Base-by-base conservation (phyloP, 1,284 basidiomycete genomes). In the Vanrija pseudolonga region DNA sequence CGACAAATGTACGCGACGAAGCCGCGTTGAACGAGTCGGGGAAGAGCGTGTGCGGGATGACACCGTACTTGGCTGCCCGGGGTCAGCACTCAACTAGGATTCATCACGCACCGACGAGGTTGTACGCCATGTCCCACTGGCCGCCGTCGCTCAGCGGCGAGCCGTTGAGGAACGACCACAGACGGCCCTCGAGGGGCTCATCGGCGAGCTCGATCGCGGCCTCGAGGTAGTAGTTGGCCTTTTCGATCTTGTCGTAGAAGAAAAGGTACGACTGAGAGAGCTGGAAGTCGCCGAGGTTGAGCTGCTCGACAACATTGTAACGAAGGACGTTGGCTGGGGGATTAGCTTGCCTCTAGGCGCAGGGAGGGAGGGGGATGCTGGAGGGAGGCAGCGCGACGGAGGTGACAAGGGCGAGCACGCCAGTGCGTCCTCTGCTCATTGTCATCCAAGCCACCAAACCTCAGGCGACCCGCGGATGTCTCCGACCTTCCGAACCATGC, bases 241-340 rank as follows among this genome's bases (percentile, higher is more conserved):
- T 96, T 80, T 96, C 93, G 48, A 96, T 82, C 78, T 94, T 94
- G 77, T 95, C 91, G 80, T 87, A 94, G 81, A 95, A 93, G 81
- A 90, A 93, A 18, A 93, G 80, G 76, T 95, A 95, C 59, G 60
- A 72, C 80, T 95, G 92, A 14, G 89, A 91, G 23, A 94, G 83
- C 77, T 96, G 85, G 74, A 96, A 94, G 46, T 92, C 87, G 55
- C 83, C 84, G 39, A 98, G 78, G 67, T 88, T 88, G 63, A 95
- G 82, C 70, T 86, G 85, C 78, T 88, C 89, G 82, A 90, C 88
- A 55, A 93, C 81, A 49, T 85, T 83, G 76, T 90, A 88, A 28
- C 93, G 82, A 59, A 93, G 80, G 19, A 93, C 84, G 71, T 95
- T 94, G 60, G 73, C 74, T 65, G 64, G 15, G 11, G 11, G 42